Base-by-base conservation (phyloP, 768 basidiomycete species). In the Mycena alexandri region DNA sequence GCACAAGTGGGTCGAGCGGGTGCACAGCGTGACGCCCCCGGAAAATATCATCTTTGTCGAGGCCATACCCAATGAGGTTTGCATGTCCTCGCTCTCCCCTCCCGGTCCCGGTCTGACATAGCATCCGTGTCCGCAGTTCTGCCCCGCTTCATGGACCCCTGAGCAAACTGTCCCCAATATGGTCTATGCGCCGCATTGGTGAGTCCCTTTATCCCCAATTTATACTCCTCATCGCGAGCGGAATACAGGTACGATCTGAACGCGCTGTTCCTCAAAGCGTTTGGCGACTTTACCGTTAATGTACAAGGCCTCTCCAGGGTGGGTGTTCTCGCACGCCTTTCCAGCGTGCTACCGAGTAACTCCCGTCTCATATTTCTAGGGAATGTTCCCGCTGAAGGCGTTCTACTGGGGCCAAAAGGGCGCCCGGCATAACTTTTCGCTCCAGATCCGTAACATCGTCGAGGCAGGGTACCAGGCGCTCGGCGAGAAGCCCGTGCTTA, bases 271-370 rank as follows among this genome's bases (percentile, higher is more conserved):
- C 78, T 80, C 25, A 98, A 98, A 77, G 85, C 87, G 3, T 94
- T 94, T 68, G 90, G 93, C 0, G 87, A 93, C 73, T 93, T 98
- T 77, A 90, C 89, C 0, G 93, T 95, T 47, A 97, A 99, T 75
- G 96, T 99, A 0, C 97, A 98, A 81, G 95, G 93, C 0, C 79
- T 98, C 16, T 92, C 97, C 0, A 83, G 93, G 77, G 96, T 96
- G 74, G 46, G 86, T 77, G 41, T 38, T 38, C 38, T 38, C 38
- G 38, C 14, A 14, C 38, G 11, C 38, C 14, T 14, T 38, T 36
- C 11, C 33, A 43, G 22, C 16, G 21, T 67, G 29, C 52, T 29
- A 14, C 10, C 6, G 12, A 14, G 24, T 46, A 29, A 10, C 0
- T 41, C 62, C 17, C 56, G 17, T 16, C 25, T 22, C 21, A 17